Evolutionary conservation across 495 filamentous ascomycete species (phyloP).

Genomic region (Amphirosellinia nigrospora): DNA sequence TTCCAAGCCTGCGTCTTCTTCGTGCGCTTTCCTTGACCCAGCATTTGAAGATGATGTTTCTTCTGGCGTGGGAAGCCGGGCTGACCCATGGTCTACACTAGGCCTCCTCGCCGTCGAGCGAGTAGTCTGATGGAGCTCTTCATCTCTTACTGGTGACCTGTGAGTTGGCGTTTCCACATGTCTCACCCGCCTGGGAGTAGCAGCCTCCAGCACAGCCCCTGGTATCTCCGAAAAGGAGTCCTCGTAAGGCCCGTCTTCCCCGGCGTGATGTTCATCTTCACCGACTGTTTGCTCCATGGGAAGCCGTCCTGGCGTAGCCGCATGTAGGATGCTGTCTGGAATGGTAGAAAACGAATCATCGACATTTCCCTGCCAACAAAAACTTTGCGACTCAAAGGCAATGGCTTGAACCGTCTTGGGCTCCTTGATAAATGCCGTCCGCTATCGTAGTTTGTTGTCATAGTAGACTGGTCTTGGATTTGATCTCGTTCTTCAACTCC

Average conservation of each 20-base stretch:
- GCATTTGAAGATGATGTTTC: constrained; percentile 59
- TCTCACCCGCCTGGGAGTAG: constrained; percentile 48
- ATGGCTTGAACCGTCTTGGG: constrained; percentile 30
- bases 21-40: constrained; percentile 32
- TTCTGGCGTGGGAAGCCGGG: constrained; percentile 59
- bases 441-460: constrained; percentile 21
- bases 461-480: constrained; percentile 19
- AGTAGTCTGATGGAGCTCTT: constrained; percentile 7
- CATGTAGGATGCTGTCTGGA: constrained; percentile 37
- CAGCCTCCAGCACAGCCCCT: constrained; percentile 51
- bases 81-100: constrained; percentile 44
- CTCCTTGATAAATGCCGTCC: constrained; percentile 28
- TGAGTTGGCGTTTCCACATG: constrained; percentile 17
- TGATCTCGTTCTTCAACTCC: constrained; percentile 21
- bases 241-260: constrained; percentile 46
- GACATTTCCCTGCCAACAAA: constrained; percentile 34
- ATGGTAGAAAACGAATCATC: constrained; percentile 41
- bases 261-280: constrained; percentile 18
- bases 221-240: constrained; percentile 61
- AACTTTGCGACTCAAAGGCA: constrained; percentile 33
- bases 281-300: constrained; percentile 31
- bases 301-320: constrained; percentile 37
- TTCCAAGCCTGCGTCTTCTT: constrained; percentile 30
- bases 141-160: constrained; percentile 3
- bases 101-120: constrained; percentile 30